A percentile compares a stretch with the other conserved stretches of the same genome.
Conservation (phyloP, 306 rosid genomes). For the Pueraria montana region DNA sequence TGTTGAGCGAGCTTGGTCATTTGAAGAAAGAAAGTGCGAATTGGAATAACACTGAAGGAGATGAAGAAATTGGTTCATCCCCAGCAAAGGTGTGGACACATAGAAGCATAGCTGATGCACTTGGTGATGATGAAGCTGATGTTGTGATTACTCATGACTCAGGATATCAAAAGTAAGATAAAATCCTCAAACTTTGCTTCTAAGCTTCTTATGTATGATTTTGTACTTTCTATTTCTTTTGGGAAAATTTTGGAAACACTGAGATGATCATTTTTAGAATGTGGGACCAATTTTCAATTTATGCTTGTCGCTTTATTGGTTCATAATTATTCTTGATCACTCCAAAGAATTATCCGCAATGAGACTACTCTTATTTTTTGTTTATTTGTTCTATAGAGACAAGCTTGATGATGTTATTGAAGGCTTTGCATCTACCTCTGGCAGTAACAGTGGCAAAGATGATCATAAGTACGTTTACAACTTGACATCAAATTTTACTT, state of each 20-base stretch:
- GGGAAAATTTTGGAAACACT: neutral
- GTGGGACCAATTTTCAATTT: slow-evolving; percentile 25
- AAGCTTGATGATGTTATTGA: slow-evolving; percentile 49
- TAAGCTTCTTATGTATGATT: slow-evolving; percentile 27
- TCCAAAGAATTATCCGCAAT: slow-evolving; percentile 34
- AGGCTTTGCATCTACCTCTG: slow-evolving; percentile 58
- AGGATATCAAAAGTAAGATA: slow-evolving; percentile 66
- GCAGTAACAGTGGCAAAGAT: slow-evolving; percentile 49
- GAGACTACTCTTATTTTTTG: neutral
- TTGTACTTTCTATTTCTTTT: slow-evolving; percentile 29
- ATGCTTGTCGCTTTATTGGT: slow-evolving; percentile 22
- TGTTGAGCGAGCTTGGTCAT: slow-evolving; percentile 83
- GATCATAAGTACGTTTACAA: slow-evolving; percentile 52
- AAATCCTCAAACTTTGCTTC: slow-evolving; percentile 40
- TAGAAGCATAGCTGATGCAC: slow-evolving; percentile 93
- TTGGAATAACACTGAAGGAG: slow-evolving; percentile 59
- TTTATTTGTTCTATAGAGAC: slow-evolving; percentile 52
- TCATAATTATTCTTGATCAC: neutral
- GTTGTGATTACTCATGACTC: slow-evolving; percentile 73
- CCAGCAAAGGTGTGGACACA: slow-evolving; percentile 60
- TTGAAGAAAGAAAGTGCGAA: slow-evolving; percentile 64
- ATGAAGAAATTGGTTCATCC: slow-evolving; percentile 64
- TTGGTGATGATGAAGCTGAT: slow-evolving; percentile 98
- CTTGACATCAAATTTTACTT: slow-evolving; percentile 35
- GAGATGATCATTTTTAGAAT: slow-evolving; percentile 33